These are phyloP conservation scores for Lenwebbia sp. DNA, from an alignment of 345 rosid genomes.

Conservation along the genomic window DNA sequence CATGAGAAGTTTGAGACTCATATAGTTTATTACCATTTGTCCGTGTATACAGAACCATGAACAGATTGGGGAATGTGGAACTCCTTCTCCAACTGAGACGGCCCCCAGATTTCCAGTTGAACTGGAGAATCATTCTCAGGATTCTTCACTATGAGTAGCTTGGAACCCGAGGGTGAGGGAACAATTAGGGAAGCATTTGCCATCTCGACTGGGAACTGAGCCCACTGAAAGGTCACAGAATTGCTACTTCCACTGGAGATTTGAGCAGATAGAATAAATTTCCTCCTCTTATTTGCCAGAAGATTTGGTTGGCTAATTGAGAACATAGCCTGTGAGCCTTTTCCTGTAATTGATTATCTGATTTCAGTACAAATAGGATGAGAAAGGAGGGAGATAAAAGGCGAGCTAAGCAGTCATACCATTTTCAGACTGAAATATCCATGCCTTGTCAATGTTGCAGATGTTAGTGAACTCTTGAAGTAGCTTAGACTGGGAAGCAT, in stretches of 20 bases:
- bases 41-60: constrained; percentile 77
- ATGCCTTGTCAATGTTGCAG: constrained; percentile 69
- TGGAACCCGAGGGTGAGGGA: constrained; percentile 88
- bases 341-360: constrained; percentile 19
- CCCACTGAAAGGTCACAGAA: constrained; percentile 52
- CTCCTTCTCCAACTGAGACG: constrained; percentile 73
- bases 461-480: constrained; percentile 59
- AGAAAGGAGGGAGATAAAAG: neutral
- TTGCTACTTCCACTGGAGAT: constrained; percentile 29
- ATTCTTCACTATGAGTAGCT: constrained; percentile 68
- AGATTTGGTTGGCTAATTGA: constrained; percentile 73
- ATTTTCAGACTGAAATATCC: constrained; percentile 47
- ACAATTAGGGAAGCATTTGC: constrained; percentile 49
- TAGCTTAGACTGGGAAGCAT: constrained; percentile 55
- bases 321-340: constrained; percentile 62
- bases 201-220: constrained; percentile 86
- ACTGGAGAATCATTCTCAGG: constrained; percentile 75
- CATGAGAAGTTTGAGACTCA: neutral
- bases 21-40: constrained; percentile 57
- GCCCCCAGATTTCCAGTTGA: constrained; percentile 74
- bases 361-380: neutral
- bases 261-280: constrained; percentile 42
- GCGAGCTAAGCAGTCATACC: constrained; percentile 19
- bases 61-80: constrained; percentile 61
- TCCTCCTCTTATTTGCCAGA: constrained; percentile 62